A percentile compares a stretch with the other conserved stretches of the same genome.
These are phyloP conservation scores for Solidago caesia DNA, from an alignment of 129 eudicot species.

Conservation along the genomic window DNA sequence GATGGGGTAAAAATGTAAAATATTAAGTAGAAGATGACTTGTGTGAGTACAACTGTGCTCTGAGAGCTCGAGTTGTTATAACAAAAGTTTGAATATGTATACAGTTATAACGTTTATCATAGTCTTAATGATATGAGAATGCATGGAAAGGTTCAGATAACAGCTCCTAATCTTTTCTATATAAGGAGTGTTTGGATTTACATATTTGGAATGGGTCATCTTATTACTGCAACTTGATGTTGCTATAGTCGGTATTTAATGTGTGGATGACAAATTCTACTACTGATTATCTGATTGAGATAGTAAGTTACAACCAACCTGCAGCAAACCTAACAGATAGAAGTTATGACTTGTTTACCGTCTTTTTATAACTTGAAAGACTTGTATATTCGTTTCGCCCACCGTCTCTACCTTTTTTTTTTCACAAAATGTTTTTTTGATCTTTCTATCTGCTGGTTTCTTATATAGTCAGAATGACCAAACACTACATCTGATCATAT, in stretches of 20 bases:
- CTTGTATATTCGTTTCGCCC: neutral
- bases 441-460: neutral
- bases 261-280: too few relatives aligned
- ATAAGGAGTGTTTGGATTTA: neutral
- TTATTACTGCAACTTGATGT: slow-evolving; percentile 2
- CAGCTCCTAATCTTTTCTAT: neutral
- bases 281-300: neutral
- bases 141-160: neutral
- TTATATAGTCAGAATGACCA: neutral
- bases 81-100: neutral
- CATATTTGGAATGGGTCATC: neutral
- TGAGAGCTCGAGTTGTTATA: slow-evolving; percentile 4
- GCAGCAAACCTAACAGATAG: neutral
- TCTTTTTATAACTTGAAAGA: neutral
- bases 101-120: neutral
- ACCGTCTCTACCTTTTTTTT: neutral
- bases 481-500: neutral
- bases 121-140: neutral
- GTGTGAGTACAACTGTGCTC: slow-evolving; percentile 7
- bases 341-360: neutral
- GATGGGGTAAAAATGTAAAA: neutral
- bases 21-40: slow-evolving; percentile 8
- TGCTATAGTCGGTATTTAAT: neutral
- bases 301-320: neutral
- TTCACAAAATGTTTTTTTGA: neutral